Evolutionary conservation across 2,329 filamentous ascomycete genomes (phyloP).

Genomic region (Beauveria varroae): DNA sequence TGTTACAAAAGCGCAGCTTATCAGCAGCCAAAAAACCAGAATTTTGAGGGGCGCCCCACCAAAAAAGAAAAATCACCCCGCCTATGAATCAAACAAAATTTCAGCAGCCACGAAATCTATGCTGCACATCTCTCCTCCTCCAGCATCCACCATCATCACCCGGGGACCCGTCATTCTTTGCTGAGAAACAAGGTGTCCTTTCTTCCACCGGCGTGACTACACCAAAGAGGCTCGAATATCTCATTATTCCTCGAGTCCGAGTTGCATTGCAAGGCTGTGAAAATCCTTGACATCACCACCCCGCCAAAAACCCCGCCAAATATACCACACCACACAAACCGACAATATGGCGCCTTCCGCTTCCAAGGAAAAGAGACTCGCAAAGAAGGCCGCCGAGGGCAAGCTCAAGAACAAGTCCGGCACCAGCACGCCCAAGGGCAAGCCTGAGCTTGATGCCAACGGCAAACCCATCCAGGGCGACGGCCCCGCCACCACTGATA

Average conservation of each 20-base stretch:
- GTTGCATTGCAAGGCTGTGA: not conserved
- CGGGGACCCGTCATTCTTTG: slow-evolving; percentile 8
- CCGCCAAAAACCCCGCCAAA: slow-evolving; percentile 8
- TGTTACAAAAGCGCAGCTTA: not conserved
- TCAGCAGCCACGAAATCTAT: slow-evolving; percentile 10
- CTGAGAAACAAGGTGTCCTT: not conserved
- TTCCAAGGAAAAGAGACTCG: slow-evolving; percentile 65
- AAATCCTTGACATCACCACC: not conserved
- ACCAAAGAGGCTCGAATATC: slow-evolving; percentile 1
- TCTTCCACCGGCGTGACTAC: not conserved
- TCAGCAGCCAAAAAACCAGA: slow-evolving; percentile 12
- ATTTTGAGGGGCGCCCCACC: slow-evolving; percentile 30
- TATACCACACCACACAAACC: slow-evolving; percentile 15
- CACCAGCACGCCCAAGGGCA: slow-evolving; percentile 56
- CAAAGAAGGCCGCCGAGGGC: slow-evolving; percentile 64
- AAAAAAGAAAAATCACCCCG: slow-evolving; percentile 32
- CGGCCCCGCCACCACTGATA: slow-evolving; percentile 58
- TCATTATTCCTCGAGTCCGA: slow-evolving; percentile 3
- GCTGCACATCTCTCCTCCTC: slow-evolving; percentile 7
- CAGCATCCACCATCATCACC: slow-evolving; percentile 14
- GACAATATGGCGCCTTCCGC: slow-evolving; percentile 60
- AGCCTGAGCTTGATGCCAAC: slow-evolving; percentile 61
- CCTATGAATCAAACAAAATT: slow-evolving; percentile 19
- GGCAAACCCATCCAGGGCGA: slow-evolving; percentile 50
- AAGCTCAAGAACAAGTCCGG: slow-evolving; percentile 68